Percentiles rank a stretch among this genome's conserved stretches.
phyloP scores from a whole-genome alignment of 2,329 filamentous ascomycete species.

The Drechslerella dactyloides region DNA sequence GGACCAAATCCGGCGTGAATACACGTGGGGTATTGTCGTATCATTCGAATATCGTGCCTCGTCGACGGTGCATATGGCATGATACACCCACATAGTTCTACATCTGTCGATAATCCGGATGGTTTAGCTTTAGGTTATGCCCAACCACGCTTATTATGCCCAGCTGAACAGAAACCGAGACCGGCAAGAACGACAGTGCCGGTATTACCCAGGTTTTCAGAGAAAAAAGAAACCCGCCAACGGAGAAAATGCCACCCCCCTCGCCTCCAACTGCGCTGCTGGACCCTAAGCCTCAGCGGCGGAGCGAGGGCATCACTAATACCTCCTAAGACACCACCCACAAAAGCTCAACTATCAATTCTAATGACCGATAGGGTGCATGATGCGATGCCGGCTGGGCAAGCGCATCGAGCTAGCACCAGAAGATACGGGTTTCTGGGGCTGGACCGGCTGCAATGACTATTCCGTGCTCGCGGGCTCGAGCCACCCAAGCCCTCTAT shows the following conservation, averaged over 20 bases:
- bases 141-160: conserved; percentile 41
- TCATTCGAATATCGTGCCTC: conserved; percentile 15
- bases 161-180: conserved; percentile 5
- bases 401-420: conserved; percentile 4
- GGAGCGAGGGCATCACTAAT: conserved; percentile 3
- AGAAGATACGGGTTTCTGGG: conserved; percentile 2
- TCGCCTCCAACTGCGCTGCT: conserved; percentile 15
- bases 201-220: conserved; percentile 35
- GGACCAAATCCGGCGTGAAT: conserved; percentile 11
- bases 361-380: conserved; percentile 1
- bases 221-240: conserved; percentile 15
- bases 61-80: conserved; percentile 12
- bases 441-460: conserved; percentile 9
- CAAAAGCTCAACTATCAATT: not conserved
- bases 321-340: too few relatives aligned
- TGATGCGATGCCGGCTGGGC: conserved; percentile 8
- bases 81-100: conserved; percentile 3
- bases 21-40: conserved; percentile 39
- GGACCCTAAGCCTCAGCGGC: too few relatives aligned
- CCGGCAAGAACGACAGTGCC: not conserved
- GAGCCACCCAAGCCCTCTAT: conserved; percentile 7
- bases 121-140: conserved; percentile 11
- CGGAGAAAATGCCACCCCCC: conserved; percentile 37
- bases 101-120: not conserved
- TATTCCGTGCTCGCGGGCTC: conserved; percentile 7